Evolutionary conservation across 768 basidiomycete genomes (phyloP).

Genomic region (Macrolepiota fuliginosa): DNA sequence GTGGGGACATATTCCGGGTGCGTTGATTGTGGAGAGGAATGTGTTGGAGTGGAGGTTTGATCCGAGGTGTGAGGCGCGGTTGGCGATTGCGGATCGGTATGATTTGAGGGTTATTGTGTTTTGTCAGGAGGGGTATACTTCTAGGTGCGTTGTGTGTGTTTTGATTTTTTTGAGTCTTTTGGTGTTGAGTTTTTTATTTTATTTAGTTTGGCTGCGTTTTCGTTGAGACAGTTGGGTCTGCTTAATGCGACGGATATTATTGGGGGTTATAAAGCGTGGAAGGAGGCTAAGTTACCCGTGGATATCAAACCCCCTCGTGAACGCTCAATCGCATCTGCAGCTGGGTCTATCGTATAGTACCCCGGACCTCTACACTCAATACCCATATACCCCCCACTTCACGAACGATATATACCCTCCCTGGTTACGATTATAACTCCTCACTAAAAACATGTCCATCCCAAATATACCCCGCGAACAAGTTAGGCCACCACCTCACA

Average conservation of each 20-base stretch:
- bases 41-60: slow-evolving; percentile 81
- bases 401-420: neutral
- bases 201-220: slow-evolving; percentile 62
- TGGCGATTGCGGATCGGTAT: slow-evolving; percentile 71
- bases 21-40: slow-evolving; percentile 75
- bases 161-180: neutral
- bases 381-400: neutral
- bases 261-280: slow-evolving; percentile 76
- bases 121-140: slow-evolving; percentile 72
- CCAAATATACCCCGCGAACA: slow-evolving; percentile 69
- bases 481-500: slow-evolving; percentile 71
- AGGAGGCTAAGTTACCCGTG: slow-evolving; percentile 60
- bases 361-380: too few relatives aligned
- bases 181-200: neutral
- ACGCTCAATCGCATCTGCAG: slow-evolving; percentile 22
- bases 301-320: slow-evolving; percentile 24
- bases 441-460: slow-evolving; percentile 53
- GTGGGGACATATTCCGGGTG: slow-evolving; percentile 61
- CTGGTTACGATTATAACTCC: slow-evolving; percentile 10
- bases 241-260: slow-evolving; percentile 75
- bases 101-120: slow-evolving; percentile 74
- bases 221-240: slow-evolving; percentile 68
- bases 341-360: slow-evolving; percentile 25
- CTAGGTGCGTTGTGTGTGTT: slow-evolving; percentile 28
- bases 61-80: slow-evolving; percentile 55